phyloP scores from a whole-genome alignment of 352 stramenopile genomes.

The Thalassiosira gravida region DNA sequence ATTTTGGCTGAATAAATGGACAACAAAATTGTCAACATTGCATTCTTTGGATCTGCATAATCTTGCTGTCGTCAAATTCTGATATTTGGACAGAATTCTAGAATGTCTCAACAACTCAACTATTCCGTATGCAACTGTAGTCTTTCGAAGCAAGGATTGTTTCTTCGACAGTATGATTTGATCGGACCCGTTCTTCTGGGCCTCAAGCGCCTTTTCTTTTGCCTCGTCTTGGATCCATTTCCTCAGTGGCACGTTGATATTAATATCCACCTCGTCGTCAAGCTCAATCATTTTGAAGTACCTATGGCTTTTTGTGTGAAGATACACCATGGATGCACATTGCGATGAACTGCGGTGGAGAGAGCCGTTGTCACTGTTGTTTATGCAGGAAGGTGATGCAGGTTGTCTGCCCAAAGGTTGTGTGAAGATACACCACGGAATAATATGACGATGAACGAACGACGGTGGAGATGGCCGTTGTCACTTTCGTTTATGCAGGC shows the following conservation, averaged over 20 bases:
- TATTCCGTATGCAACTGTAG: slow-evolving; percentile 6
- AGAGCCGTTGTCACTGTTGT: no score
- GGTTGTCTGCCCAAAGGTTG: no score
- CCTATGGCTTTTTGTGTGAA: no score
- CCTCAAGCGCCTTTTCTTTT: neutral
- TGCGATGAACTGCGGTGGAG: no score
- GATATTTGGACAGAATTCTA: neutral
- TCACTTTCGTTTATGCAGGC: no score
- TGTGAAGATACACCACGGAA: no score
- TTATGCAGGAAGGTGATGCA: no score
- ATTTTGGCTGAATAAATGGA: neutral
- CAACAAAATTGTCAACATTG: slow-evolving; percentile 13
- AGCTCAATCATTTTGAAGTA: no score
- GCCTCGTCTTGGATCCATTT: slow-evolving; percentile 12
- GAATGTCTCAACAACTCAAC: slow-evolving; percentile 5
- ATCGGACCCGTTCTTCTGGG: neutral
- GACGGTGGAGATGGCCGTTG: no score
- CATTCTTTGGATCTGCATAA: neutral
- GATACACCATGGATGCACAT: no score
- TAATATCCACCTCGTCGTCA: no score
- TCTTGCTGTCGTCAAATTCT: neutral
- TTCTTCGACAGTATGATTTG: neutral
- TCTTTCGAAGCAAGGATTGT: slow-evolving; percentile 1
- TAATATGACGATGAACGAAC: no score
- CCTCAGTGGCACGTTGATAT: neutral